Base-by-base conservation (phyloP, 2,329 filamentous ascomycete species). In the Aspergillus sp. region DNA sequence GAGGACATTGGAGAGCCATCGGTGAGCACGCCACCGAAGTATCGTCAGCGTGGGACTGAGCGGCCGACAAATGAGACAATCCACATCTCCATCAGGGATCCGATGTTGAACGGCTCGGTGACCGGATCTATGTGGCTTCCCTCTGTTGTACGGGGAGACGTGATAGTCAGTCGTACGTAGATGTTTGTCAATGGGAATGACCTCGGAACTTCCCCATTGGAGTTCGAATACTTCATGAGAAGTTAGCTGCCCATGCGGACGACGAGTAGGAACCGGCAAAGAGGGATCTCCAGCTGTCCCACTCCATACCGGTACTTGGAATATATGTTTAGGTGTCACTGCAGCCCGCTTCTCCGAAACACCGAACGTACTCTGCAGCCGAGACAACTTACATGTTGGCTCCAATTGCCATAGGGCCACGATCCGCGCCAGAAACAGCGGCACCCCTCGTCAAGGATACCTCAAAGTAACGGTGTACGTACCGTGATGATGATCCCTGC, bases 401-500 rank as follows among this genome's bases (percentile, higher is more conserved):
- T 24, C 24, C 5, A 24, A 7, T 24, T 24, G 9, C 26, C 26
- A 30, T 30, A 30, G 26, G 26, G 26, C 26, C 11, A 30, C 26
- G 26, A 30, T 30, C 26, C 11, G 4, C 26, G 3, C 26, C 3
- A 30, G 9, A 30, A 1, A 30, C 26, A 4, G 3, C 26, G 26
- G 2, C 9, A 4, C 8, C 9, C 3, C 9, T 30, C 9, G 26
- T 30, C 26, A 11, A 30, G 9, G 1, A 30, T 0, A 1, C 26
- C 9, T 9, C 8, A 2, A 11, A 30, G 26, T 30, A 9, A 3
- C 26, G 26, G 26, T 30, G 26, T 30, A 4, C 26, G 26, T 30
- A 30, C 9, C 5, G 2, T 24, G 9, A 9, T 12, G 61, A 68
- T 76, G 32, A 53, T 71, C 48, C 71, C 48, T 75, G 73, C 3